Base-by-base conservation (phyloP, 1,284 basidiomycete species). In the Leccinum angustisporum region DNA sequence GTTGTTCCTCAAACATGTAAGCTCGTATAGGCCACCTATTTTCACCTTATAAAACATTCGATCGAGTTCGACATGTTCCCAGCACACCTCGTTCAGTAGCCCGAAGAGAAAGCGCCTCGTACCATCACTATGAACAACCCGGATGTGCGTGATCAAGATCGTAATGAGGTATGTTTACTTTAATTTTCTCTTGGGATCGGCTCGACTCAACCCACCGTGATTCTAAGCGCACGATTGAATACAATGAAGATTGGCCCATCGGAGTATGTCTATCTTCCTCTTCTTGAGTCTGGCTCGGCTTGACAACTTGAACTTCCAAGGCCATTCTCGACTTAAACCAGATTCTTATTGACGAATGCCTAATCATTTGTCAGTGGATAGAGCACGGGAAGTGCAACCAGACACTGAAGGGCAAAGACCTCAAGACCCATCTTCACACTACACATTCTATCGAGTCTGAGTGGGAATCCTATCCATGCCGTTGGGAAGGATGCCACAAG, bases 31-130 rank as follows among this genome's bases (percentile, higher is more conserved):
- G 16, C 11, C 40, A 16, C 16, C 48, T 21, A 6, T 5, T 13
- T 34, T n/a, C 21, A 25, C 8, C 4, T 31, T 13, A n/a, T 70
- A 71, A 63, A 71, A 54, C 36, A 33, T 11, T 25, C 33, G 2
- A 9, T 33, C 52, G 43, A 46, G n/a, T 6, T 50, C 36, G 21
- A 13, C 10, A 14, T 50, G 31, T 14, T 13, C 30, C 25, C 48
- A 67, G 14, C 5, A 52, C 25, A 14, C 36, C 9, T 33, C 14
- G 1, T 6, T 38, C 52, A 27, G 43, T 27, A n/a, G n/a, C n/a
- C 7, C 30, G 18, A 54, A 56, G 27, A 21, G 31, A 10, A 34
- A 30, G 27, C 36, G 0, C 57, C 33, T 38, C 3, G 6, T 14
- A 36, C 34, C 13, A 36, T 36, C 6, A 25, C 10, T 0, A 65